Percentiles rank a stretch among this genome's conserved stretches.
phyloP scores from a whole-genome alignment of 805 yeast genomes.

The Pichia cabralensis region DNA sequence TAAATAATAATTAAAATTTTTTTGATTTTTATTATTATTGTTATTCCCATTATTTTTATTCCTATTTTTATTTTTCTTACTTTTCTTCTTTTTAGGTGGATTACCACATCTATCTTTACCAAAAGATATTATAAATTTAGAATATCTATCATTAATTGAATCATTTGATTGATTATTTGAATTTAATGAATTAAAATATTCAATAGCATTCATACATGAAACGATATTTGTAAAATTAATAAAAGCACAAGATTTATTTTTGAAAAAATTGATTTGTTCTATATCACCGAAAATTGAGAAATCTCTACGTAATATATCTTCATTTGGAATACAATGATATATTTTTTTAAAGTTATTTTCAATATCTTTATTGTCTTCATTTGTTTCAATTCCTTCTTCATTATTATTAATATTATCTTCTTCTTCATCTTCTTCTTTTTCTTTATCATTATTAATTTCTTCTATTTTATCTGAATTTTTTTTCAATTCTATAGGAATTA shows the following conservation, averaged over 20 bases:
- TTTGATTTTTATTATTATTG: not conserved
- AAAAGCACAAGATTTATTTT: conserved; percentile 65
- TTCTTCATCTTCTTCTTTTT: conserved; percentile 26
- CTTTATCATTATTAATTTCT: conserved; percentile 23
- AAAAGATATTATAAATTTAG: conserved; percentile 47
- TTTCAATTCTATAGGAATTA: not conserved
- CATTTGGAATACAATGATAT: conserved; percentile 30
- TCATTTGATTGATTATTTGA: conserved; percentile 27
- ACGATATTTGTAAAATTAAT: conserved; percentile 56
- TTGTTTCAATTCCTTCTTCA: no score
- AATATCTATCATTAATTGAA: conserved; percentile 37
- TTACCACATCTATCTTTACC: conserved; percentile 75
- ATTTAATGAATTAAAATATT: conserved; percentile 44
- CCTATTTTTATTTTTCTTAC: conserved; percentile 33
- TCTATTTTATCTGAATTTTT: not conserved
- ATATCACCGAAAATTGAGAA: conserved; percentile 57
- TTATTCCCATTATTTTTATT: conserved; percentile 14
- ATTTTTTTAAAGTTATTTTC: not conserved
- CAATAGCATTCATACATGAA: conserved; percentile 56
- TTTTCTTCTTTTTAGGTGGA: conserved; percentile 42
- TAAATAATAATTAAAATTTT: not conserved
- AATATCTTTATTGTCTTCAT: conserved; percentile 12
- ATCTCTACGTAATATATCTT: conserved; percentile 44
- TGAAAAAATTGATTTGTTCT: conserved; percentile 68
- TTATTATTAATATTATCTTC: conserved; percentile 17